phyloP scores from a whole-genome alignment of 2,329 filamentous ascomycete species.

The Colletotrichum australisinense region DNA sequence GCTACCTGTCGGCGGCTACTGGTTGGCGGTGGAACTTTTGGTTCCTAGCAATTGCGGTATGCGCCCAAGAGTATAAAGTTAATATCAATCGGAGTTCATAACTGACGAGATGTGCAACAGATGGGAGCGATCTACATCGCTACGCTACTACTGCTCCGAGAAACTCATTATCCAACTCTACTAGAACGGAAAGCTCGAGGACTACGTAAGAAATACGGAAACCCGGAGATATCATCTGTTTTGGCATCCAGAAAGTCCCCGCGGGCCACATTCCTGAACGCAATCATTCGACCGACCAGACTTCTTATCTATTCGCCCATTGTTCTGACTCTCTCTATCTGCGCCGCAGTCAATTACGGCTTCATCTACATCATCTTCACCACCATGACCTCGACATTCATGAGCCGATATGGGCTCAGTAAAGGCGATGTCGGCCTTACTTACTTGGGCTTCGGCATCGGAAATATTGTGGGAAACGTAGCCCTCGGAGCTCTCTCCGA shows the following conservation, averaged over 20 bases:
- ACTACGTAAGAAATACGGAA: constrained; percentile 47
- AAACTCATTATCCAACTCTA: no score
- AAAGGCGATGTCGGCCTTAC: constrained; percentile 47
- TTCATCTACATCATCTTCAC: constrained; percentile 52
- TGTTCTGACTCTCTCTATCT: constrained; percentile 56
- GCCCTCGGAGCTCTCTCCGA: constrained; percentile 33
- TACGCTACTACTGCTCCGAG: no score
- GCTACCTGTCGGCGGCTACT: constrained; percentile 70
- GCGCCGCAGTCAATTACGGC: constrained; percentile 50
- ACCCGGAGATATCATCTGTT: constrained; percentile 38
- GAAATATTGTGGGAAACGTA: constrained; percentile 17
- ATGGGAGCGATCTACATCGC: no score
- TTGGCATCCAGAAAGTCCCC: constrained; percentile 26
- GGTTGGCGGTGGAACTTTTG: constrained; percentile 75
- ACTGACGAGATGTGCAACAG: no score
- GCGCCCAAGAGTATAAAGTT: constrained; percentile 38
- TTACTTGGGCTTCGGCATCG: constrained; percentile 61
- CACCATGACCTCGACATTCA: constrained; percentile 52
- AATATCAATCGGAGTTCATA: constrained; percentile 28
- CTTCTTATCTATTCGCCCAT: constrained; percentile 64
- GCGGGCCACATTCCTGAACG: constrained; percentile 39
- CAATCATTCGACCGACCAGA: constrained; percentile 56
- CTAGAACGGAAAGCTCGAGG: constrained; percentile 44
- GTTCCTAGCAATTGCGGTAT: constrained; percentile 66
- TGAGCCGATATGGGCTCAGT: constrained; percentile 47